These are phyloP conservation scores for Chrysanthemum makinoi DNA, from an alignment of 129 eudicot species.

Conservation along the genomic window DNA sequence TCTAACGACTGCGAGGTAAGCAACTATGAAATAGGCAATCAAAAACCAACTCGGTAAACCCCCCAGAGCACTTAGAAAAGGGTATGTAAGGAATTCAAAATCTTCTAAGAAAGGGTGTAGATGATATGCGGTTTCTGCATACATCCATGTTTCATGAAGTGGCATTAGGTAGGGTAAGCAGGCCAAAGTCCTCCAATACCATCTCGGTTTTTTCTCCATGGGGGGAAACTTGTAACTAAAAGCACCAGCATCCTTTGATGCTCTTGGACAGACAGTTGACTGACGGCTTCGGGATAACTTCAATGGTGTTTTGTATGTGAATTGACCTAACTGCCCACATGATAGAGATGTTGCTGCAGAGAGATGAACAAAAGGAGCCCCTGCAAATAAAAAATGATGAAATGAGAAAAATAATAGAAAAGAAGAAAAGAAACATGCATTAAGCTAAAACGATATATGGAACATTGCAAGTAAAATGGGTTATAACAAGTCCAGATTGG, in stretches of 20 bases:
- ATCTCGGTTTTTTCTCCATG: slow-evolving; percentile 68
- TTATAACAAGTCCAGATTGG: too few relatives aligned
- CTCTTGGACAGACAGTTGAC: slow-evolving; percentile 35
- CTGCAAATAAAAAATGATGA: slow-evolving; percentile 24
- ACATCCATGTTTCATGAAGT: slow-evolving; percentile 91
- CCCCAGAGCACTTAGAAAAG: slow-evolving; percentile 56
- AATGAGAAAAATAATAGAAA: background rate
- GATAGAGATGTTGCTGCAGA: slow-evolving; percentile 44
- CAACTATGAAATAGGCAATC: slow-evolving; percentile 62
- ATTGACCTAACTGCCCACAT: slow-evolving; percentile 34
- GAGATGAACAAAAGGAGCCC: slow-evolving; percentile 27
- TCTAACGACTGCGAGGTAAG: slow-evolving; percentile 76
- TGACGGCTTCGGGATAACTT: slow-evolving; percentile 24
- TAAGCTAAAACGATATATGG: background rate
- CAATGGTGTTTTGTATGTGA: slow-evolving; percentile 32
- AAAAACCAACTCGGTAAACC: slow-evolving; percentile 79
- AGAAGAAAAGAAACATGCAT: slow-evolving; percentile 4
- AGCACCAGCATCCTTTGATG: slow-evolving; percentile 46
- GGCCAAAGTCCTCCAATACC: slow-evolving; percentile 91
- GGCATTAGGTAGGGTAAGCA: slow-evolving; percentile 83
- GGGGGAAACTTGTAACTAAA: slow-evolving; percentile 53
- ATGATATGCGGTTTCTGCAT: slow-evolving; percentile 71
- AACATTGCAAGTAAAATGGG: background rate
- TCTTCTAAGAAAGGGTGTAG: slow-evolving; percentile 66
- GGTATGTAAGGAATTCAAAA: slow-evolving; percentile 59